A percentile compares a stretch with the other conserved stretches of the same genome.
phyloP scores from a whole-genome alignment of 768 basidiomycete genomes.

The Tricholoma matsutake region DNA sequence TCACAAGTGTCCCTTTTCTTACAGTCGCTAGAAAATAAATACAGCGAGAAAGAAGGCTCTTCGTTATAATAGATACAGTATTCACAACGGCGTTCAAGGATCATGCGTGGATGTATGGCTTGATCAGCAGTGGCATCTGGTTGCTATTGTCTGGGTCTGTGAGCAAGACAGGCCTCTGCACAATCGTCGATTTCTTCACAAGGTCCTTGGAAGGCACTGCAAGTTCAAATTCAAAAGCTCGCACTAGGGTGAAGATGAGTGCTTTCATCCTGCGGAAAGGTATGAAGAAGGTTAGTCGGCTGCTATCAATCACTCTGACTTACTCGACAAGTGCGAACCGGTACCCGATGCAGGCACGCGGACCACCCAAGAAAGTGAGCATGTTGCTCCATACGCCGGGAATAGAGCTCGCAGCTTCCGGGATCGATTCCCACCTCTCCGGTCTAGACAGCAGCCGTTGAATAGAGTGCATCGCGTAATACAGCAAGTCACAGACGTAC shows the following conservation, averaged over 20 bases:
- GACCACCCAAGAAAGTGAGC: conserved; percentile 61
- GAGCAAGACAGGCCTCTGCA: conserved; percentile 42
- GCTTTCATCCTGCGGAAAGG: conserved; percentile 30
- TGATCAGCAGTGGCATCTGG: conserved; percentile 44
- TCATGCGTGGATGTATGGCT: conserved; percentile 16
- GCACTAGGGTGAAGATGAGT: conserved; percentile 46
- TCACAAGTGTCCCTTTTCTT: no score
- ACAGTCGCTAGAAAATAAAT: no score
- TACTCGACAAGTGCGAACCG: conserved; percentile 58
- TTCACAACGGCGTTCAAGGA: not conserved
- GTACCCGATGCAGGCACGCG: conserved; percentile 63
- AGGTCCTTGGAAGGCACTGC: conserved; percentile 47
- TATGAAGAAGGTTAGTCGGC: not conserved
- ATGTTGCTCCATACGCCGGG: conserved; percentile 62
- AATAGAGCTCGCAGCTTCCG: conserved; percentile 40
- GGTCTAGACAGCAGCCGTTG: conserved; percentile 39
- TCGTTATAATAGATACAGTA: no score
- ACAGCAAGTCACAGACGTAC: conserved; percentile 31
- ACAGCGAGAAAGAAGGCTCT: no score
- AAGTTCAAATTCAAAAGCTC: conserved; percentile 53
- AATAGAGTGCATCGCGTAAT: not conserved
- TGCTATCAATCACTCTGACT: conserved; percentile 8
- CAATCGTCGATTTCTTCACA: conserved; percentile 34
- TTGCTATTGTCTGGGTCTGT: conserved; percentile 36
- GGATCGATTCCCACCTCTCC: conserved; percentile 55